Percentiles rank a stretch among this genome's conserved stretches.
Evolutionary conservation across 2,329 filamentous ascomycete genomes (phyloP).

Genomic region (Fusarium irregulare): DNA sequence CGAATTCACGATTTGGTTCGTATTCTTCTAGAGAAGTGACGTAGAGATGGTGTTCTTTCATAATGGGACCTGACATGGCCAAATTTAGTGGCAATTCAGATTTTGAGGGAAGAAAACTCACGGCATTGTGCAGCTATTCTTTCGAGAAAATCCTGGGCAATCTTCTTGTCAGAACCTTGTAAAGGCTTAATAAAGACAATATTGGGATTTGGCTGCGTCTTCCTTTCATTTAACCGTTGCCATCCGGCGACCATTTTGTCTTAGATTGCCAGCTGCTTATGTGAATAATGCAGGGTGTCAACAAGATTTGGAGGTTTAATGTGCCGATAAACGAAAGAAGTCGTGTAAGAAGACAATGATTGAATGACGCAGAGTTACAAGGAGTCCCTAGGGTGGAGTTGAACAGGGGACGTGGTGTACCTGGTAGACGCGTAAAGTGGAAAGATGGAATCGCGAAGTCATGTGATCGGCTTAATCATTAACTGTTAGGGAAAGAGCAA

Average conservation of each 20-base stretch:
- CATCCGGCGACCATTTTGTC: slow-evolving; percentile 78
- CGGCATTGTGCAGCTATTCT: slow-evolving; percentile 84
- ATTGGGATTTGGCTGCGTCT: slow-evolving; percentile 77
- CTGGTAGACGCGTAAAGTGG: slow-evolving; percentile 28
- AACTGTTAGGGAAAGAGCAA: neutral
- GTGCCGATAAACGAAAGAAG: neutral
- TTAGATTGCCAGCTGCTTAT: too few relatives aligned
- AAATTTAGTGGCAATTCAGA: slow-evolving; percentile 2
- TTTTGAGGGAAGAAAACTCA: slow-evolving; percentile 48
- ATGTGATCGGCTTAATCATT: slow-evolving; percentile 19
- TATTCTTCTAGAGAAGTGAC: slow-evolving; percentile 83
- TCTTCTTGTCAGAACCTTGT: slow-evolving; percentile 69
- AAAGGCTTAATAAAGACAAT: slow-evolving; percentile 90
- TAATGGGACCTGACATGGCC: slow-evolving; percentile 67
- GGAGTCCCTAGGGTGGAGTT: slow-evolving; percentile 6
- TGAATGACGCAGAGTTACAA: slow-evolving; percentile 26
- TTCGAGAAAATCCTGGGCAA: slow-evolving; percentile 77
- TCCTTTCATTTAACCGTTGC: slow-evolving; percentile 80
- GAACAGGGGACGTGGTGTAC: neutral
- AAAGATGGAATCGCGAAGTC: slow-evolving; percentile 13
- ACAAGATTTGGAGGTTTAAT: neutral
- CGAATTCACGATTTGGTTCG: slow-evolving; percentile 82
- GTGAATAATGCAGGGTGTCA: neutral
- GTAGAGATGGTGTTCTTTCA: slow-evolving; percentile 72
- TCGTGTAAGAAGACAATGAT: neutral